Base-by-base conservation (phyloP, 202 grass and related monocot species). In the Elaeis oleifera region DNA sequence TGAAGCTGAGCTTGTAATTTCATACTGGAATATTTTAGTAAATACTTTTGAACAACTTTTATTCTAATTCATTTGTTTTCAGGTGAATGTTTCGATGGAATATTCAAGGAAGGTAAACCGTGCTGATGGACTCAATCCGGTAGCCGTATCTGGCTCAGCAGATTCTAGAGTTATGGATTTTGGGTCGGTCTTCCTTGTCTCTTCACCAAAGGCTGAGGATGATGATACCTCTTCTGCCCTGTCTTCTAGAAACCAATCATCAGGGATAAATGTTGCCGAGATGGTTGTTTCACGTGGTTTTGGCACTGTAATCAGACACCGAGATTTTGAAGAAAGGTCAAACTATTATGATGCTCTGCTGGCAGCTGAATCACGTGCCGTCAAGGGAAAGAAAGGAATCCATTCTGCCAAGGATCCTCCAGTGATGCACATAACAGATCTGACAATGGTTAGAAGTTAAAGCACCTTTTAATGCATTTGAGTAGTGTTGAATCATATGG, bases 291-390 rank as follows among this genome's bases (percentile, higher is more conserved):
- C 82, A 32, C 66, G 88, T 58, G 95, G 95, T 16, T 89, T 99
- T 63, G 95, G 79, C 55, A 74, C 39, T 56, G 82, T 71, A 64
- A 80, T 90, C 17, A 99, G 84, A 70, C 95, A 94, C 64, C 82
- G 95, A 14, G 95, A 99, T 53, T 99, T 94, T 13, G 95, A 99
- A 56, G 95, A 94, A 70, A 81, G 95, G 21, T 99, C 95, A n/a
- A 90, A 92, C 69, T 83, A 99, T 61, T 99, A 80, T 69, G 95
- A 99, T 81, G 80, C 80, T 71, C 74, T 99, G 53, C 79, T 94
- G 60, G 85, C 80, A 61, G 95, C 95, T 82, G 82, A 94, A 60
- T 89, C 95, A 44, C 83, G 95, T 49, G 95, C 95, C 77, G 77
- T 78, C 65, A 94, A 83, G 76, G 89, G 77, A 72, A 99, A 85